Evolutionary conservation across 1,139 yeast species (phyloP).

Genomic region (Wickerhamomyces sp.): DNA sequence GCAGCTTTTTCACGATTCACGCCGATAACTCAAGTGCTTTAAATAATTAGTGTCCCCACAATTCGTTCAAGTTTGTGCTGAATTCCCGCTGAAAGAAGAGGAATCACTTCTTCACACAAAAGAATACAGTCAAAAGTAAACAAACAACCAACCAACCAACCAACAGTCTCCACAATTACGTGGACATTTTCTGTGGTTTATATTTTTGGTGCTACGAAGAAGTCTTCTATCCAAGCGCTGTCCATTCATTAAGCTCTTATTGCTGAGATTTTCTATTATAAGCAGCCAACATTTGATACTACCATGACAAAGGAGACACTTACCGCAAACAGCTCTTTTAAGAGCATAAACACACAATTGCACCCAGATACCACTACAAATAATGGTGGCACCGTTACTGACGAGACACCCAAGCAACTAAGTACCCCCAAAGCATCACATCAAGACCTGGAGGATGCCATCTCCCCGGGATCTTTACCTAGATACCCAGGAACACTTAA

Average conservation of each 20-base stretch:
- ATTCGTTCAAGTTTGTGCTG: too few species aligned
- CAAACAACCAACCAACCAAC: too few species aligned
- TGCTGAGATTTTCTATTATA: too few species aligned
- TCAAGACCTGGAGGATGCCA: conserved; percentile 5
- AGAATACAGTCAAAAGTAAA: too few species aligned
- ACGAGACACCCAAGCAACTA: not conserved
- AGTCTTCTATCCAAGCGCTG: not conserved
- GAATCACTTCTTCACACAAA: too few species aligned
- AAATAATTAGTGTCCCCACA: too few species aligned
- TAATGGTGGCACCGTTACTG: not conserved
- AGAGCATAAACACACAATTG: not conserved
- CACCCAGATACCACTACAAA: not conserved
- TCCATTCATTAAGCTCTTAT: not conserved
- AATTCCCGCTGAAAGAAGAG: too few species aligned
- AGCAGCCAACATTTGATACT: not conserved
- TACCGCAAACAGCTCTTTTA: not conserved
- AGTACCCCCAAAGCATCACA: conserved; percentile 18
- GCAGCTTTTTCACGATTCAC: too few species aligned
- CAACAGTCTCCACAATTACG: too few species aligned
- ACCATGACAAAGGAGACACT: not conserved
- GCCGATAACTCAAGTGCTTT: too few species aligned
- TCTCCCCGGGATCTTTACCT: conserved; percentile 37
- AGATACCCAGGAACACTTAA: conserved; percentile 59
- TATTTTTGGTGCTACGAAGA: not conserved
- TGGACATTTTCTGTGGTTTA: too few species aligned